Percentiles rank a stretch among this genome's conserved stretches.
Conservation (phyloP, 306 rosid genomes). For the Neltuma alba region DNA sequence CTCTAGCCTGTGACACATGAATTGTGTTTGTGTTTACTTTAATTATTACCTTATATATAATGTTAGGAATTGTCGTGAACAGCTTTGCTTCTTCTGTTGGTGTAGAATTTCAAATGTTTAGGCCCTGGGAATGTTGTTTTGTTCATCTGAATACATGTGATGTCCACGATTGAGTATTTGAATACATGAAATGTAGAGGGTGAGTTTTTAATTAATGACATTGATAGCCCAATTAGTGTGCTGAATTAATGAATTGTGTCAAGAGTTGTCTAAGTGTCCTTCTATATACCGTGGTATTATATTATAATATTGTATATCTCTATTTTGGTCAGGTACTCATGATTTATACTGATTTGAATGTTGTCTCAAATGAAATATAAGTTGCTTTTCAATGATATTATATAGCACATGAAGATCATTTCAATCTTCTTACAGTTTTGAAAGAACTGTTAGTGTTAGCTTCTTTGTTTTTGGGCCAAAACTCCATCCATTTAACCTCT, state of each 20-base stretch:
- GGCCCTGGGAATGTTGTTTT: neutral
- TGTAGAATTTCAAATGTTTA: neutral
- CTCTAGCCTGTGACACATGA: slow-evolving; percentile 22
- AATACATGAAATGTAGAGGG: slow-evolving; percentile 1
- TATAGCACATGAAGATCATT: neutral
- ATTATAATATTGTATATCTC: neutral
- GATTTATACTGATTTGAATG: neutral
- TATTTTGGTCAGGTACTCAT: neutral
- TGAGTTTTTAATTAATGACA: neutral
- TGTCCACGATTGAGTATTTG: neutral
- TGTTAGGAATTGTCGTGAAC: neutral
- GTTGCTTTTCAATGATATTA: neutral
- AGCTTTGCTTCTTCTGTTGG: neutral
- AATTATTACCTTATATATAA: neutral
- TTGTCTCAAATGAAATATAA: neutral
- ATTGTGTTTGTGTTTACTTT: neutral
- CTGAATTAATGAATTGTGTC: neutral
- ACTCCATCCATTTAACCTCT: neutral
- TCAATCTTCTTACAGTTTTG: neutral
- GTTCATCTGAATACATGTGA: neutral
- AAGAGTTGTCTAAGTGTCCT: neutral
- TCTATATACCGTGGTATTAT: neutral
- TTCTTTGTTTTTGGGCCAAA: neutral
- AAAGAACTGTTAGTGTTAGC: neutral
- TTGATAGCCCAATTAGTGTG: neutral